Conservation (phyloP, 148 eudicot species). For the Chenopodium quinoa region DNA sequence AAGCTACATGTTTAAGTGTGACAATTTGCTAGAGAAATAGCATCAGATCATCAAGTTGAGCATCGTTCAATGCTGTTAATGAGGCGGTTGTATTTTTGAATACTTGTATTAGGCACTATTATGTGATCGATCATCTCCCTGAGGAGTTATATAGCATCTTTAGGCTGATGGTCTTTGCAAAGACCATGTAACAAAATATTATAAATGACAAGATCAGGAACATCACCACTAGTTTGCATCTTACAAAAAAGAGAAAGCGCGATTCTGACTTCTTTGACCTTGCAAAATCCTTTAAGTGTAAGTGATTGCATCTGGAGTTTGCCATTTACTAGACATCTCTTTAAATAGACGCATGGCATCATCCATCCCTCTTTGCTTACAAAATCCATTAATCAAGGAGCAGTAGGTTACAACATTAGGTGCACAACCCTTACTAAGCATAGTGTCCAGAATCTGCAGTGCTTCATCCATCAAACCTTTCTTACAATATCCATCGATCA, state of each 20-base stretch:
- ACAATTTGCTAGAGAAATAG: background rate
- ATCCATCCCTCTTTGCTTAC: slow-evolving; percentile 24
- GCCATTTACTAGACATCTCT: slow-evolving; percentile 22
- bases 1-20: background rate
- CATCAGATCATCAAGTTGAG: background rate
- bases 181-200: slow-evolving; percentile 14
- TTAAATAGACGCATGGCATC: slow-evolving; percentile 16
- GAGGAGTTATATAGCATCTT: slow-evolving; percentile 14
- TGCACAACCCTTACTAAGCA: slow-evolving; percentile 26
- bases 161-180: slow-evolving; percentile 16
- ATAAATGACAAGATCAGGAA: slow-evolving; percentile 6
- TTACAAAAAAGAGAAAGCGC: slow-evolving; percentile 20
- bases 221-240: slow-evolving; percentile 2
- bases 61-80: background rate
- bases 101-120: no score
- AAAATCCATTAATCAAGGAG: slow-evolving; percentile 35
- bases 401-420: slow-evolving; percentile 32
- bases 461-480: slow-evolving; percentile 35
- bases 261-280: slow-evolving; percentile 10
- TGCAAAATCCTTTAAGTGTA: slow-evolving; percentile 17
- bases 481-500: slow-evolving; percentile 34
- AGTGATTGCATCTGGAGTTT: slow-evolving; percentile 11
- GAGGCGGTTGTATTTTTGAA: background rate
- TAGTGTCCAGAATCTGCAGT: slow-evolving; percentile 16
- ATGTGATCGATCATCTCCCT: background rate